Percentiles rank a stretch among this genome's conserved stretches.
Conservation (phyloP, 2,329 filamentous ascomycete species). For the Balansia obtecta region DNA sequence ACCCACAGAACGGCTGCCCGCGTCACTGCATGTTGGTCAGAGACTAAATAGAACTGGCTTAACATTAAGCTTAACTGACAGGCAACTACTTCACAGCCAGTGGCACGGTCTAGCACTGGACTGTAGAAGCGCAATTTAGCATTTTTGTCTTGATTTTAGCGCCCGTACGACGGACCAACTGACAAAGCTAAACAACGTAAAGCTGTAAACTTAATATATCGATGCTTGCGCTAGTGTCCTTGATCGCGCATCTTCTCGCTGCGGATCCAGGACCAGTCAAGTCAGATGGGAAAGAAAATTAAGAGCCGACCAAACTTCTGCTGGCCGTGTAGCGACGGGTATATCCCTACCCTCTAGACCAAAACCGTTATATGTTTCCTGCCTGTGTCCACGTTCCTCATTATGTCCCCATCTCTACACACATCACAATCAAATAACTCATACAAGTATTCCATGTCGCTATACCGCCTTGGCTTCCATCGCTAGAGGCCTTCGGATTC, state of each 20-base stretch:
- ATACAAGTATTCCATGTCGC: not conserved
- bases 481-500: not conserved
- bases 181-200: too few species aligned
- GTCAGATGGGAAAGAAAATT: not conserved
- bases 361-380: not conserved
- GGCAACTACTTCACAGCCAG: too few species aligned
- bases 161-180: too few species aligned
- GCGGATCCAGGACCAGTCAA: too few species aligned
- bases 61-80: too few species aligned
- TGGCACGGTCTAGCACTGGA: too few species aligned
- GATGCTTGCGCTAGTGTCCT: too few species aligned
- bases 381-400: not conserved
- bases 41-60: too few species aligned
- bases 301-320: not conserved
- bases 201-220: too few species aligned
- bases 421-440: not conserved
- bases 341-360: not conserved
- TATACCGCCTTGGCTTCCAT: not conserved
- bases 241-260: not conserved
- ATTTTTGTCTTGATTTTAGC: too few species aligned
- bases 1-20: not conserved
- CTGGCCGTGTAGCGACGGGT: not conserved
- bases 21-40: not conserved
- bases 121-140: too few species aligned
- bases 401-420: not conserved